These are phyloP conservation scores for Chloris gayana DNA, from an alignment of 176 grass and related monocot genomes.

Conservation along the genomic window DNA sequence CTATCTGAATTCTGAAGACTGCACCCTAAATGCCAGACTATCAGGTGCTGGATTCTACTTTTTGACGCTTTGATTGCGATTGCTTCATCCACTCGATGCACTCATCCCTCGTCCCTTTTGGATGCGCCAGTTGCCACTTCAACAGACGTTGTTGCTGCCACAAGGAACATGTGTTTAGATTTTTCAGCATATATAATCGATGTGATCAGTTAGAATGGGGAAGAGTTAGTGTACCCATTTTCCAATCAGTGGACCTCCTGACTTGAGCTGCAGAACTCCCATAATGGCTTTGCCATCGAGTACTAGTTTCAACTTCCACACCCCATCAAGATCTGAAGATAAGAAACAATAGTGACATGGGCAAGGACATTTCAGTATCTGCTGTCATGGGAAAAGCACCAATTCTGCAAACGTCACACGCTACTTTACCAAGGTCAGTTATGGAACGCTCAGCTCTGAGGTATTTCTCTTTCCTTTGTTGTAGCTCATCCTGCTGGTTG, in stretches of 20 bases:
- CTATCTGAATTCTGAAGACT: constrained; percentile 7
- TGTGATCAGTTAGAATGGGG: not conserved
- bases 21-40: not conserved
- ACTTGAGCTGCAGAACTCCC: constrained; percentile 74
- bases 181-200: not conserved
- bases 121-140: constrained; percentile 95
- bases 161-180: not conserved
- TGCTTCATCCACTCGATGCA: constrained; percentile 94
- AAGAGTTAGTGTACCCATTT: constrained; percentile 66
- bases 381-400: not conserved
- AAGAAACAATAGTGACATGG: not conserved
- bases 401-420: not conserved
- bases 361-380: not conserved
- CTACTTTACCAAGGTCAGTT: constrained; percentile 63
- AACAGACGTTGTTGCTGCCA: constrained; percentile 78
- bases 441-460: constrained; percentile 50
- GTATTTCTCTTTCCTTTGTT: constrained; percentile 58
- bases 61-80: constrained; percentile 79
- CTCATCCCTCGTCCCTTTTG: constrained; percentile 60
- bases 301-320: constrained; percentile 79
- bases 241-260: constrained; percentile 81
- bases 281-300: constrained; percentile 94
- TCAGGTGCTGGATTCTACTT: constrained; percentile 50
- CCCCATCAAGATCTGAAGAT: constrained; percentile 68
- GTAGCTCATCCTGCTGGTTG: constrained; percentile 44